A percentile compares a stretch with the other conserved stretches of the same genome.
Evolutionary conservation across 306 rosid genomes (phyloP).

Genomic region (Ziziphus jujuba): DNA sequence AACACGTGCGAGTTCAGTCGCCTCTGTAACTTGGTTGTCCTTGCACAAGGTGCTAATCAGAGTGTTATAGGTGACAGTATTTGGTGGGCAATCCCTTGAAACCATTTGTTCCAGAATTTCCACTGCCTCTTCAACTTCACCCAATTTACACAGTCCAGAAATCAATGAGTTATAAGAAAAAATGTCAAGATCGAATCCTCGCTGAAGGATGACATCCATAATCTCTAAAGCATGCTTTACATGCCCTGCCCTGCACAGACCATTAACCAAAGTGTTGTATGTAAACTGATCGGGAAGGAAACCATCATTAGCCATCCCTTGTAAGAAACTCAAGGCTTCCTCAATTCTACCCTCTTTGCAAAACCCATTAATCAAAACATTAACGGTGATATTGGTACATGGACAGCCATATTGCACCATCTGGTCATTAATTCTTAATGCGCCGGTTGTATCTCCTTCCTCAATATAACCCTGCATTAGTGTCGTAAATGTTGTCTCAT

Average conservation of each 20-base stretch:
- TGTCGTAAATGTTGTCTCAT: slow-evolving; percentile 74
- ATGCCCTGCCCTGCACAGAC: slow-evolving; percentile 65
- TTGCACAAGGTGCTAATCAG: slow-evolving; percentile 70
- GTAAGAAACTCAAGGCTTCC: slow-evolving; percentile 66
- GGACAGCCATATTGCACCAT: slow-evolving; percentile 65
- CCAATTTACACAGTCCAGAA: slow-evolving; percentile 69
- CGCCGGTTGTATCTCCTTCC: slow-evolving; percentile 68
- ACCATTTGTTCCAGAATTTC: slow-evolving; percentile 74
- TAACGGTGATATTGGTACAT: slow-evolving; percentile 52
- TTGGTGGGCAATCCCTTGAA: slow-evolving; percentile 66
- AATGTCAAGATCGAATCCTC: slow-evolving; percentile 73
- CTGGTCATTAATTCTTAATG: slow-evolving; percentile 64
- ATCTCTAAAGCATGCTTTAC: slow-evolving; percentile 69
- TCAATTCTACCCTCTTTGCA: slow-evolving; percentile 67
- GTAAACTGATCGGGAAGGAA: slow-evolving; percentile 72
- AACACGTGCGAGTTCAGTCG: slow-evolving; percentile 58
- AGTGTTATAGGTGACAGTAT: slow-evolving; percentile 72
- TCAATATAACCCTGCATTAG: slow-evolving; percentile 78
- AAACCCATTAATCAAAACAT: slow-evolving; percentile 75
- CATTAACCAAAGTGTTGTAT: slow-evolving; percentile 73
- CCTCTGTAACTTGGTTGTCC: slow-evolving; percentile 76
- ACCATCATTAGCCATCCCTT: slow-evolving; percentile 50
- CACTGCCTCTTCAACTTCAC: slow-evolving; percentile 72
- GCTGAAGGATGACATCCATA: slow-evolving; percentile 78
- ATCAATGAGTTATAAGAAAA: slow-evolving; percentile 75